Conservation (phyloP, 768 basidiomycete genomes). For the Lenzites betulinus region DNA sequence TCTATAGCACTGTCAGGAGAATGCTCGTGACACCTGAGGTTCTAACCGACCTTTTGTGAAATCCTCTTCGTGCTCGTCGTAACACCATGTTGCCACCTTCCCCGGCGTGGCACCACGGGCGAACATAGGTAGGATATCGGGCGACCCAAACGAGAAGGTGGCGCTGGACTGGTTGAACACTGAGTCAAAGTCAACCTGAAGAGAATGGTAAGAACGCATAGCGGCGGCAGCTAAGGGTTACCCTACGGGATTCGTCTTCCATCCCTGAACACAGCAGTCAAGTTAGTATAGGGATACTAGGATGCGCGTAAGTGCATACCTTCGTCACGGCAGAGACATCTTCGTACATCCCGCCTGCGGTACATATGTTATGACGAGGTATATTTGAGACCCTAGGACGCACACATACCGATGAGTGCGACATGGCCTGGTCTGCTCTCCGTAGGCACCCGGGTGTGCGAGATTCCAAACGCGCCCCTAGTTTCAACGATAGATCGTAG, state of each 20-base stretch:
- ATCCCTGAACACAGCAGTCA: conserved; percentile 51
- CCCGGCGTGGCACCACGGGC: conserved; percentile 67
- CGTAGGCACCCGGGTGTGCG: conserved; percentile 85
- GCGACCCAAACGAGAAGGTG: conserved; percentile 84
- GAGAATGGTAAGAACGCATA: not conserved
- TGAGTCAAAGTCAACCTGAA: conserved; percentile 75
- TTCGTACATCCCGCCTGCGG: conserved; percentile 81
- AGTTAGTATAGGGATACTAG: not conserved
- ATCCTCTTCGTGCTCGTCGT: conserved; percentile 78
- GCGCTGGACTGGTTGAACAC: conserved; percentile 80
- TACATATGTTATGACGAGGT: not conserved
- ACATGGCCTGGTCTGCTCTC: conserved; percentile 90
- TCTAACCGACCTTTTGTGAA: conserved; percentile 70
- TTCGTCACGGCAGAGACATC: conserved; percentile 88
- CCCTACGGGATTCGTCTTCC: conserved; percentile 80
- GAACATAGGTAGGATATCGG: conserved; percentile 91
- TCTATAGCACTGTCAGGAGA: conserved; percentile 43
- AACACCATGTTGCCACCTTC: conserved; percentile 75
- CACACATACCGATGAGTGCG: conserved; percentile 70
- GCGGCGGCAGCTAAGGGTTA: not conserved
- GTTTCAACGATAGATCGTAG: conserved; percentile 64
- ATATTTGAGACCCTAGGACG: not conserved
- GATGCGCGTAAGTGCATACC: conserved; percentile 33
- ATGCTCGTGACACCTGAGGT: not conserved
- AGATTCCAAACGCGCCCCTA: conserved; percentile 80